Evolutionary conservation across 371 early-diverging fungal genomes (phyloP).

Genomic region (Haplosporangium sp.): DNA sequence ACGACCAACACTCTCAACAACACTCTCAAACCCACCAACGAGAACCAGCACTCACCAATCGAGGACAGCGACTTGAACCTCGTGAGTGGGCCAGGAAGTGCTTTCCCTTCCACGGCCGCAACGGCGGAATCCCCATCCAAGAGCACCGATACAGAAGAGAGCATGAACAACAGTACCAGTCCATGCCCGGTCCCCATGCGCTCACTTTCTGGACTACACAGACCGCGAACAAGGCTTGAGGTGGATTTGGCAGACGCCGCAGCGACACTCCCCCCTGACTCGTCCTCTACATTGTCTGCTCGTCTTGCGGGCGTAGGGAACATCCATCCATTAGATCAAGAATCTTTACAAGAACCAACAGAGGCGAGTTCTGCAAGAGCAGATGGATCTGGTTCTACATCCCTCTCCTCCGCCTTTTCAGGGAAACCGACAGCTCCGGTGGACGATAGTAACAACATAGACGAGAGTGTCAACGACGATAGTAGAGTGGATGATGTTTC

Average conservation of each 20-base stretch:
- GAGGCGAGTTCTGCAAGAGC: too few relatives aligned
- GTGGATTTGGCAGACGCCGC: conserved; percentile 35
- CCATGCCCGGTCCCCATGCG: neutral
- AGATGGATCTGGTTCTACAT: too few relatives aligned
- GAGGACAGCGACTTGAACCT: conserved; percentile 13
- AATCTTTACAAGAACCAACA: neutral
- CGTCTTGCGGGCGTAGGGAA: neutral
- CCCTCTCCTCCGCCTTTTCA: too few relatives aligned
- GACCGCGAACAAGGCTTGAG: conserved; percentile 15
- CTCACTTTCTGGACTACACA: neutral
- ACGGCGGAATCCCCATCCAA: neutral
- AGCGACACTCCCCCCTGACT: conserved; percentile 4
- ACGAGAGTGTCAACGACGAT: too few relatives aligned
- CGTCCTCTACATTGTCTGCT: neutral
- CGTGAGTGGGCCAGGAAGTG: conserved; percentile 4
- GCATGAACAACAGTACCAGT: neutral
- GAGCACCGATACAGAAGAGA: neutral
- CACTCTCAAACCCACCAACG: too few relatives aligned
- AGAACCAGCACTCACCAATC: neutral
- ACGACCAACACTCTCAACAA: too few relatives aligned
- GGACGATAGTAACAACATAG: too few relatives aligned
- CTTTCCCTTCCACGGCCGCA: neutral
- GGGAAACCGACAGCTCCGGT: too few relatives aligned
- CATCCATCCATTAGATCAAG: conserved; percentile 4
- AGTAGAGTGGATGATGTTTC: too few relatives aligned